These are phyloP conservation scores for Helicocarpus griseus DNA, from an alignment of 2,329 filamentous ascomycete genomes.

Conservation along the genomic window DNA sequence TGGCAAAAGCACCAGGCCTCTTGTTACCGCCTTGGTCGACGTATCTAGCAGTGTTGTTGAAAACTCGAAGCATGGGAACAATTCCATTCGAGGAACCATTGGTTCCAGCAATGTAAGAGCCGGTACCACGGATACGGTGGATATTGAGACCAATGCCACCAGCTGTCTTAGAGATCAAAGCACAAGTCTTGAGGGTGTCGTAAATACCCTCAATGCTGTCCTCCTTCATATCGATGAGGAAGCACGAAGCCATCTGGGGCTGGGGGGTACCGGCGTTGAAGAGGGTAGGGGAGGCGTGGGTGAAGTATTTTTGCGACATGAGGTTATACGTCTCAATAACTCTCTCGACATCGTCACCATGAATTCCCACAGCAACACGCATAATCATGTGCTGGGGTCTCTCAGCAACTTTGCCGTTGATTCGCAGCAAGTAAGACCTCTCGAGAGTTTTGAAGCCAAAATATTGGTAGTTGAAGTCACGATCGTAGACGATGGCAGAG, in stretches of 20 bases:
- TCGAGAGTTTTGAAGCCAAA: slow-evolving; percentile 99
- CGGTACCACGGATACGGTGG: slow-evolving; percentile 92
- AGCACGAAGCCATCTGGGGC: slow-evolving; percentile 92
- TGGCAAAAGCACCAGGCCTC: slow-evolving; percentile 94
- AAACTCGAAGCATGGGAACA: slow-evolving; percentile 94
- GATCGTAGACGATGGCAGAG: slow-evolving; percentile 97
- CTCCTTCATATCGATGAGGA: slow-evolving; percentile 98
- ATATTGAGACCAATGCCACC: slow-evolving; percentile 95
- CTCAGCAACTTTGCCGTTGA: slow-evolving; percentile 92
- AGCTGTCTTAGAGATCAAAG: slow-evolving; percentile 99
- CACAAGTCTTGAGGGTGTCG: slow-evolving; percentile 96
- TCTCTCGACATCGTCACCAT: slow-evolving; percentile 87
- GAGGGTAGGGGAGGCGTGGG: slow-evolving; percentile 91
- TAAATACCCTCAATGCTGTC: slow-evolving; percentile 99
- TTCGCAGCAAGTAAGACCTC: slow-evolving; percentile 91
- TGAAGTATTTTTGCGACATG: slow-evolving; percentile 99
- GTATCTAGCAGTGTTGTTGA: slow-evolving; percentile 98
- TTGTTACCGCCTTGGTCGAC: slow-evolving; percentile 99
- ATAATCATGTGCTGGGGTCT: slow-evolving; percentile 99
- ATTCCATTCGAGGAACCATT: slow-evolving; percentile 98
- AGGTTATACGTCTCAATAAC: slow-evolving; percentile 97
- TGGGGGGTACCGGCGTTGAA: slow-evolving; percentile 97
- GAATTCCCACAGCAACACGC: slow-evolving; percentile 95
- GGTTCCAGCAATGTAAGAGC: slow-evolving; percentile 95
- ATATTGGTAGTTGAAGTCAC: slow-evolving; percentile 99